These are phyloP conservation scores for Aphanocladium album DNA, from an alignment of 2,329 filamentous ascomycete species.

Conservation along the genomic window DNA sequence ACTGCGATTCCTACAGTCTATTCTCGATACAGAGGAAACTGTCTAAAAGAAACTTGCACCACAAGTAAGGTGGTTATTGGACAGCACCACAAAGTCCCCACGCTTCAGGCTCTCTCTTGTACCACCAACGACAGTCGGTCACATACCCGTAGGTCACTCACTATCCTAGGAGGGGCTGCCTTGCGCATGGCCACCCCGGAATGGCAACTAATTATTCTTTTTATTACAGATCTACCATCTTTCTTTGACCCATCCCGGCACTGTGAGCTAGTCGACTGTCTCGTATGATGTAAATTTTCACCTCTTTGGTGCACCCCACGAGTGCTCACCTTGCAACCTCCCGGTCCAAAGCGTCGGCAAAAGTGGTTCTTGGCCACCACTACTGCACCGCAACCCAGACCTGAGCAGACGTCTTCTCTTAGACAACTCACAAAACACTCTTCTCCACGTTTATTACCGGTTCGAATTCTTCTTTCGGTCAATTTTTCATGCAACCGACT, in stretches of 20 bases:
- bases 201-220: constrained; percentile 11
- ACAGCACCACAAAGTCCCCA: constrained; percentile 7
- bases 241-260: background rate
- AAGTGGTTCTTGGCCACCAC: constrained; percentile 9
- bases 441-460: background rate
- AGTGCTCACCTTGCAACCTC: constrained; percentile 10
- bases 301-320: constrained; percentile 6
- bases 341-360: constrained; percentile 7
- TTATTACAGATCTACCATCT: constrained; percentile 9
- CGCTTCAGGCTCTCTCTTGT: constrained; percentile 2
- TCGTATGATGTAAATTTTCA: constrained; percentile 7
- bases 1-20: background rate
- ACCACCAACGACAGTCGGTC: constrained; percentile 7
- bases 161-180: constrained; percentile 11
- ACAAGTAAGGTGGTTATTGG: constrained; percentile 5
- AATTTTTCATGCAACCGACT: background rate
- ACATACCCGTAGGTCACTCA: constrained; percentile 6
- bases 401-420: constrained; percentile 6
- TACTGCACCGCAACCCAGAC: background rate
- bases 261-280: background rate
- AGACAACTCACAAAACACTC: constrained; percentile 6
- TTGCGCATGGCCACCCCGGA: constrained; percentile 1
- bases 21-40: constrained; percentile 2
- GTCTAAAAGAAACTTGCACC: constrained; percentile 3
- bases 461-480: background rate